phyloP scores from a whole-genome alignment of 495 filamentous ascomycete genomes.

The Xylaria palmicola region DNA sequence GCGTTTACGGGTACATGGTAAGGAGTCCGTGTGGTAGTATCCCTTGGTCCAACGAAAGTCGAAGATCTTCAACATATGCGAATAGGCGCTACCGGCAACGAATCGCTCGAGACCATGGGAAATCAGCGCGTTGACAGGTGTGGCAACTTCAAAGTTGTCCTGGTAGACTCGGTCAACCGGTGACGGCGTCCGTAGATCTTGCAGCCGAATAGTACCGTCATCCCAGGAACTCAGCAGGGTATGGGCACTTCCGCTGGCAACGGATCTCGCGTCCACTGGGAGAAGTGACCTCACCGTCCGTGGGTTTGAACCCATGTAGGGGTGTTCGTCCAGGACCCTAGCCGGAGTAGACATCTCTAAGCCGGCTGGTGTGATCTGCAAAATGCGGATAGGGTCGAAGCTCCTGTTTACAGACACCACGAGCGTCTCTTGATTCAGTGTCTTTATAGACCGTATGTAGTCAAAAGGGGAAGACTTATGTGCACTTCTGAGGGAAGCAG shows the following conservation, averaged over 20 bases:
- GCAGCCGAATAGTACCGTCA: conserved; percentile 45
- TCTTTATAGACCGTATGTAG: conserved; percentile 31
- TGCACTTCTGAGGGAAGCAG: conserved; percentile 14
- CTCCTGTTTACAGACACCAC: conserved; percentile 37
- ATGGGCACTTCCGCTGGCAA: conserved; percentile 29
- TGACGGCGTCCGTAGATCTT: conserved; percentile 42
- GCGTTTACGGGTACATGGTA: conserved; percentile 32
- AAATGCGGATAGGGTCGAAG: conserved; percentile 37
- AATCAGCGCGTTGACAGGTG: conserved; percentile 39
- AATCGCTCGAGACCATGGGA: conserved; percentile 45
- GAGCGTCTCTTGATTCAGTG: conserved; percentile 37
- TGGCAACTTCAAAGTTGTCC: conserved; percentile 43
- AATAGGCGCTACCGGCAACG: conserved; percentile 37
- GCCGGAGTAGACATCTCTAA: conserved; percentile 29
- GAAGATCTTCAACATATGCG: conserved; percentile 42
- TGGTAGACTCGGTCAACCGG: conserved; percentile 39
- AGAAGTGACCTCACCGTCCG: conserved; percentile 36
- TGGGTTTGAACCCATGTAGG: conserved; percentile 1
- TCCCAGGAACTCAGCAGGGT: conserved; percentile 48
- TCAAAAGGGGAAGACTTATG: conserved; percentile 13
- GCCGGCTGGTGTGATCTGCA: conserved; percentile 39
- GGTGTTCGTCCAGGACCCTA: not conserved
- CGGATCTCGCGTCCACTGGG: conserved; percentile 31
- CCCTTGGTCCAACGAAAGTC: conserved; percentile 47
- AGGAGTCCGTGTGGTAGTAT: conserved; percentile 43